Conservation (phyloP, 192 early-diverging fungal species). For the Backusella psychrophila region DNA sequence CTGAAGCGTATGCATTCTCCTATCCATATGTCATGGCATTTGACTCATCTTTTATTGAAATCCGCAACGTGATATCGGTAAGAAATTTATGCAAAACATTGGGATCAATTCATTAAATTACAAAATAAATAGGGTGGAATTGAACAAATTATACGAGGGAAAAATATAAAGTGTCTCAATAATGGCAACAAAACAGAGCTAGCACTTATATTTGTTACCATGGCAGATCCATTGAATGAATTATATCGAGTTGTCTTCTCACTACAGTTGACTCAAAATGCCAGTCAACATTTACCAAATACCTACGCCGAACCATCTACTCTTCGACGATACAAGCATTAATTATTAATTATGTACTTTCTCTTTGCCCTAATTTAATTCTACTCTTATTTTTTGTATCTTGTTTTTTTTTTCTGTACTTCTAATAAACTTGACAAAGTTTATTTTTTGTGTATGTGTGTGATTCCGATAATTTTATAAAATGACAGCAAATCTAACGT, state of each 20-base stretch:
- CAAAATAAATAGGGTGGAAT: slow-evolving; percentile 40
- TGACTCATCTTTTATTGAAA: slow-evolving; percentile 88
- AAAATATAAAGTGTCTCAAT: slow-evolving; percentile 56
- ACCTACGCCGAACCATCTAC: slow-evolving; percentile 6
- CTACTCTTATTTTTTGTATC: background rate
- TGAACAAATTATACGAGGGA: slow-evolving; percentile 54
- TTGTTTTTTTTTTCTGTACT: background rate
- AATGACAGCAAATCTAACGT: background rate
- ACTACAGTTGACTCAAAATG: slow-evolving; percentile 11
- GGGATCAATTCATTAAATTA: background rate
- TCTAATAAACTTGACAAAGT: background rate
- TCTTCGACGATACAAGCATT: background rate
- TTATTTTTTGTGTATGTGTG: background rate
- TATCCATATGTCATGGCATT: slow-evolving; percentile 91
- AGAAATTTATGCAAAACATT: background rate
- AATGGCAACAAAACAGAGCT: slow-evolving; percentile 18
- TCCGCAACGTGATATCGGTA: slow-evolving; percentile 76
- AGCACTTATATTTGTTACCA: slow-evolving; percentile 26
- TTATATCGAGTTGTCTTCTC: slow-evolving; percentile 22
- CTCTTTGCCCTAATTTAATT: background rate
- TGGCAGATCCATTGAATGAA: slow-evolving; percentile 24
- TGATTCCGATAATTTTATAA: background rate
- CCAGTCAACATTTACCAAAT: background rate
- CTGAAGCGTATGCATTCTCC: slow-evolving; percentile 77
- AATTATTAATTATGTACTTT: slow-evolving; percentile 5